Evolutionary conservation across 2,329 filamentous ascomycete species (phyloP), one percentile per base, ranked within the genome.

Genomic region (Lasiodiplodia citricola): DNA sequence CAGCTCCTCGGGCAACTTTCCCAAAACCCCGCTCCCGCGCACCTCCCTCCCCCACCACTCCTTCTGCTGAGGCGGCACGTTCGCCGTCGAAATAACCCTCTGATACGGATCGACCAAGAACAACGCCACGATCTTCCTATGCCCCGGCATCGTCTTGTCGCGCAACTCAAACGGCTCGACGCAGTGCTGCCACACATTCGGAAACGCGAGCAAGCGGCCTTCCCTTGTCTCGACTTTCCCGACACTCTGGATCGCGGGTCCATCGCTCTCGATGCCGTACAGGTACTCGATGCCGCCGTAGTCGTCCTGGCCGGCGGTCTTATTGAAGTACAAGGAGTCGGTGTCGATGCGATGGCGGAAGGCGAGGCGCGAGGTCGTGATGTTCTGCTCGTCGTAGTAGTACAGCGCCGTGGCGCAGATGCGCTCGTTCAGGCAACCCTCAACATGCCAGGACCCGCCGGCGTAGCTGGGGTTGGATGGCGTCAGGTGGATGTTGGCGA

Each of bases 321-420:
- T 60, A 0, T 25, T 69, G 64, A 18, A n/a, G 4, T 52, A 52
- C 50, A 52, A 11, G 11, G 10, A 14, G 4, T 10, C 68, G 69
- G 50, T 75, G 71, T 4, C 67, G n/a, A 69, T 41, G 11, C 66
- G 44, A 44, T 74, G 85, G 8, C 83, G 84, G 74, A 91, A 89
- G 4, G 79, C 77, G 5, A 91, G 80, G 4, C 4, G 50, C 50
- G 50, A 21, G 50, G 31, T 7, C 1, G 84, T 84, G 65, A 90
- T 84, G 74, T 91, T 91, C 0, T 87, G 83, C 58, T 74, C 77
- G 69, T 88, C 85, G 72, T 87, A 88, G 74, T 88, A 88, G 75
- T 88, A 88, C 37, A 91, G 79, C 0, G 88, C 86, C 0, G 87
- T 88, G 0, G 88, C 87, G 70, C 83, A 84, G 50, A 91, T 89